These are phyloP conservation scores for Lodderomyces pseudojiufengensis DNA, from an alignment of 1,139 yeast genomes.

Conservation along the genomic window DNA sequence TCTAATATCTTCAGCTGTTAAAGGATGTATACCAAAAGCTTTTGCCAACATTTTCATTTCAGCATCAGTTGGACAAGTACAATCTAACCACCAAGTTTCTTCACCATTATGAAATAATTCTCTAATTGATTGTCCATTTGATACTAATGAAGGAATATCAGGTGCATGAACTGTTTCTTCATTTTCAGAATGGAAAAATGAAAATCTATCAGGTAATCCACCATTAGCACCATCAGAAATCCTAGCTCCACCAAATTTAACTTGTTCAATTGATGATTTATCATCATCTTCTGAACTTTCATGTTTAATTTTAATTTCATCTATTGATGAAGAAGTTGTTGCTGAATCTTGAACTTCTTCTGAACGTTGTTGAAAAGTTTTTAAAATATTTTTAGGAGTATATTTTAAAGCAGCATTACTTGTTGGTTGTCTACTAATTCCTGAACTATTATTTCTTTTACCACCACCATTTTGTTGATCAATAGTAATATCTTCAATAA, in stretches of 20 bases:
- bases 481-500: conserved; percentile 6
- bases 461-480: conserved; percentile 5
- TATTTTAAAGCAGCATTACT: conserved; percentile 55
- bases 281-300: conserved; percentile 31
- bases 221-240: conserved; percentile 11
- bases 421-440: conserved; percentile 2
- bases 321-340: conserved; percentile 8
- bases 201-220: conserved; percentile 70
- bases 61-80: conserved; percentile 62
- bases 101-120: conserved; percentile 57
- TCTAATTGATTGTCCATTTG: conserved; percentile 60
- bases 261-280: conserved; percentile 12
- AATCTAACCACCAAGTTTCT: conserved; percentile 74
- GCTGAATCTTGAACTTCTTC: conserved; percentile 10
- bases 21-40: conserved; percentile 80
- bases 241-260: conserved; percentile 25
- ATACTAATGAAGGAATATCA: conserved; percentile 71
- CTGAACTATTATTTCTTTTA: conserved; percentile 17
- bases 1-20: conserved; percentile 78
- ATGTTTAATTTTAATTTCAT: conserved; percentile 24
- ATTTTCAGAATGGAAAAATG: conserved; percentile 74
- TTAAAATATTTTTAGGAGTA: conserved; percentile 46
- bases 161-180: conserved; percentile 91
- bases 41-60: conserved; percentile 61
- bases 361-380: conserved; percentile 11